Evolutionary conservation across 2,329 filamentous ascomycete species (phyloP).

Genomic region (Chaetomiaceae sp.): DNA sequence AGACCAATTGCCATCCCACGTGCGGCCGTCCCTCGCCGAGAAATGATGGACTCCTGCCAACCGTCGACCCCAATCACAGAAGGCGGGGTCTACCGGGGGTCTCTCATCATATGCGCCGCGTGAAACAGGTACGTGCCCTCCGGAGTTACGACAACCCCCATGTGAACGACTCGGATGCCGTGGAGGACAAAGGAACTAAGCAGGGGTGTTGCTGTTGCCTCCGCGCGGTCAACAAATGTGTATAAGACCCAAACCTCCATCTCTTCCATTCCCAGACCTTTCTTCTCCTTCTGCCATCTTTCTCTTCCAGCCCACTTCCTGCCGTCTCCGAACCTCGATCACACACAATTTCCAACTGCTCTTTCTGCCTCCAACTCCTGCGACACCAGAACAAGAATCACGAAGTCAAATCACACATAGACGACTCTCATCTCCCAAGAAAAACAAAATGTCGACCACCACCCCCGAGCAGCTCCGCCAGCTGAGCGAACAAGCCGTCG

Average conservation of each 20-base stretch:
- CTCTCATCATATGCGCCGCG: slow-evolving; percentile 9
- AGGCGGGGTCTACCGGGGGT: slow-evolving; percentile 5
- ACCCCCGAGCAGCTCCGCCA: slow-evolving; percentile 21
- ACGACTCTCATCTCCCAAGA: not conserved
- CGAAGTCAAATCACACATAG: not conserved
- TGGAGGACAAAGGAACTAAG: slow-evolving; percentile 12
- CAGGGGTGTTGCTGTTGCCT: too few species aligned
- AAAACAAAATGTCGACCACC: slow-evolving; percentile 20
- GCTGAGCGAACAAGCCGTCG: slow-evolving; percentile 23
- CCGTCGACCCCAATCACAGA: slow-evolving; percentile 19
- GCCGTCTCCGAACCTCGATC: too few species aligned
- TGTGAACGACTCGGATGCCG: slow-evolving; percentile 15
- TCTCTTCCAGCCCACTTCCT: not conserved
- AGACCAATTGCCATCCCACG: slow-evolving; percentile 29
- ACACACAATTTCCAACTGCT: not conserved
- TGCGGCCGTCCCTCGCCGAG: slow-evolving; percentile 20
- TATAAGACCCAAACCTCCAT: slow-evolving; percentile 4
- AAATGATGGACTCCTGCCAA: slow-evolving; percentile 11
- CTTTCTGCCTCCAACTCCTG: not conserved
- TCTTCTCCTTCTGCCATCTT: not conserved
- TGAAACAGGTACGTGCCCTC: slow-evolving; percentile 14
- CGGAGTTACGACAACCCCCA: slow-evolving; percentile 8
- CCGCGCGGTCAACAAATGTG: too few species aligned
- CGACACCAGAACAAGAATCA: too few species aligned
- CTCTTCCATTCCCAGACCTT: not conserved